A percentile compares a stretch with the other conserved stretches of the same genome.
Evolutionary conservation across 2,329 filamentous ascomycete genomes (phyloP).

Genomic region (Claviceps spartinae): DNA sequence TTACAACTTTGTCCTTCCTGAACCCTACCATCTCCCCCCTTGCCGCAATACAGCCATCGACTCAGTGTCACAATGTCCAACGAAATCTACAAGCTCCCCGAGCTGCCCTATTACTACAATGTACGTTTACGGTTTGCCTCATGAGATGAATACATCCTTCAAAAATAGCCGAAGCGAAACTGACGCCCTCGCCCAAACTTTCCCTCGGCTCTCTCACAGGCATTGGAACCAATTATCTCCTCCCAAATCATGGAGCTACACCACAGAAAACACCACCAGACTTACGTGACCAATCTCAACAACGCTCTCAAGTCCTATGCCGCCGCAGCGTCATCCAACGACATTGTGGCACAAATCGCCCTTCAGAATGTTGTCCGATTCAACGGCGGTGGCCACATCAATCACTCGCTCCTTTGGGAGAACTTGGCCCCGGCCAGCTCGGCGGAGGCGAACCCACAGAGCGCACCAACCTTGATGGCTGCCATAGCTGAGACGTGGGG

Average conservation of each 20-base stretch:
- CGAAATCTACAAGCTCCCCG: slow-evolving; percentile 44
- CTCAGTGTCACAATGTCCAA: slow-evolving; percentile 19
- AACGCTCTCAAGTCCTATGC: slow-evolving; percentile 46
- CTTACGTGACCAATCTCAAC: slow-evolving; percentile 68
- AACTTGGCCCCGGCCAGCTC: slow-evolving; percentile 54
- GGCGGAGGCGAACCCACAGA: slow-evolving; percentile 38
- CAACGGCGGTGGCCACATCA: slow-evolving; percentile 85
- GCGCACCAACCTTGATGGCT: slow-evolving; percentile 37
- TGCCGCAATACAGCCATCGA: neutral
- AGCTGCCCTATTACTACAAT: slow-evolving; percentile 56
- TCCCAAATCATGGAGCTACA: slow-evolving; percentile 71
- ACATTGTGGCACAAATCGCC: slow-evolving; percentile 50
- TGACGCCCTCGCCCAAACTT: neutral
- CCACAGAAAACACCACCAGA: slow-evolving; percentile 66
- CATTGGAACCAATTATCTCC: slow-evolving; percentile 61
- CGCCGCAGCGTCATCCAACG: slow-evolving; percentile 38
- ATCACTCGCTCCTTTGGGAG: slow-evolving; percentile 88
- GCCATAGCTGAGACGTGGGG: slow-evolving; percentile 57
- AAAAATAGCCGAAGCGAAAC: slow-evolving; percentile 23
- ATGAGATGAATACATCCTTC: slow-evolving; percentile 1
- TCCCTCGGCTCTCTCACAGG: slow-evolving; percentile 27
- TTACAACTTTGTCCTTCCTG: neutral
- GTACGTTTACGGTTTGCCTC: slow-evolving; percentile 27
- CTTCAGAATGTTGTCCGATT: slow-evolving; percentile 67
- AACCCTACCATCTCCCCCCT: neutral